These are phyloP conservation scores for Sarocladium strictum DNA, from an alignment of 2,329 filamentous ascomycete species.

Conservation along the genomic window DNA sequence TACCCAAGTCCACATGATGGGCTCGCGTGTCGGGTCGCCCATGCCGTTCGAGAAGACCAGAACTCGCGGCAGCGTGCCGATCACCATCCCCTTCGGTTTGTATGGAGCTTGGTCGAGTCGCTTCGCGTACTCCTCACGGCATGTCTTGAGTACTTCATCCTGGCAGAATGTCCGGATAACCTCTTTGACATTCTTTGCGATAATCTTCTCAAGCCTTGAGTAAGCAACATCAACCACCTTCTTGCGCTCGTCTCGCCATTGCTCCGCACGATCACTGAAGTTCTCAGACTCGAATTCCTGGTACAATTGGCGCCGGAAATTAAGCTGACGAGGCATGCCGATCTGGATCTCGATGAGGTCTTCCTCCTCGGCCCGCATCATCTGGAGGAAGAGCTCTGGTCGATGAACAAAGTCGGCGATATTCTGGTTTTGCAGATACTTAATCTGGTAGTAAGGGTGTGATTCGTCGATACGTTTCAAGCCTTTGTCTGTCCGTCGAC, in stretches of 20 bases:
- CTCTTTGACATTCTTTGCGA: conserved; percentile 91
- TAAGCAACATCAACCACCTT: conserved; percentile 81
- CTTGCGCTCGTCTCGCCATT: conserved; percentile 84
- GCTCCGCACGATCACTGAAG: conserved; percentile 88
- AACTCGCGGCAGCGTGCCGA: conserved; percentile 83
- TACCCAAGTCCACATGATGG: conserved; percentile 85
- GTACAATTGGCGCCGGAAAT: conserved; percentile 72
- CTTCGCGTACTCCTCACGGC: conserved; percentile 81
- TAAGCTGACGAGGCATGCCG: conserved; percentile 66
- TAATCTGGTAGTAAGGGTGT: conserved; percentile 95
- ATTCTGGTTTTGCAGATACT: conserved; percentile 88
- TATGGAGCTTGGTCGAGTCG: conserved; percentile 93
- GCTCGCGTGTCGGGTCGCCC: conserved; percentile 66
- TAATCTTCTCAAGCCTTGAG: conserved; percentile 72
- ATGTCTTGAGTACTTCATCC: conserved; percentile 80
- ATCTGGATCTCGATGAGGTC: conserved; percentile 83
- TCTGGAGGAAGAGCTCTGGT: conserved; percentile 88
- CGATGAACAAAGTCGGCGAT: conserved; percentile 74
- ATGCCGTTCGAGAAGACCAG: conserved; percentile 82
- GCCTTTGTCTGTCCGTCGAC: conserved; percentile 88
- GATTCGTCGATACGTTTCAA: conserved; percentile 89
- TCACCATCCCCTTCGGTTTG: conserved; percentile 86
- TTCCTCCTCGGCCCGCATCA: conserved; percentile 95
- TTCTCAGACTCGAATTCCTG: conserved; percentile 89
- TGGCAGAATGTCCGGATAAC: conserved; percentile 90